Base-by-base conservation (phyloP, 176 grass and related monocot genomes). In the Eragrostis nindensis region DNA sequence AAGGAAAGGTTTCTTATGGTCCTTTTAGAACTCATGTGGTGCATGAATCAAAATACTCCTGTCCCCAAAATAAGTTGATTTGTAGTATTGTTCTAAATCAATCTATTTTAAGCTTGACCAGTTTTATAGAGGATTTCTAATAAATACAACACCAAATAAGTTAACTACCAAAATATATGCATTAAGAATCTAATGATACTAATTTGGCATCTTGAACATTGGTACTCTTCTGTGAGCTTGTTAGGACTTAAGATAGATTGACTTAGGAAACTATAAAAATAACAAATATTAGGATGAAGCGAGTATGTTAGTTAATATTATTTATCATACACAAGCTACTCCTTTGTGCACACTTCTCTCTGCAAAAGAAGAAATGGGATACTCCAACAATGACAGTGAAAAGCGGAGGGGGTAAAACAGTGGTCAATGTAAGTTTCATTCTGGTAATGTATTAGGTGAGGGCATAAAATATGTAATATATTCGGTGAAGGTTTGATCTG, bases 401-500 rank as follows among this genome's bases (percentile, higher is more conserved):
- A 72, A 71, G 25, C 15, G 11, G 8, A 65, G 39, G 41, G 30
- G 11, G 14, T 47, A 39, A 48, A 50, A 76, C 62, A 62, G 42
- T 79, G 19, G 75, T 71, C 60, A 74, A 52, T 68, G 62, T 22
- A 52, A 62, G 32, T 62, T 32, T 22, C 54, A 60, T 88, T 9
- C 42, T 53, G 75, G 62, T 22, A 73, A 65, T 38, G 39, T 70
- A 77, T 61, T 27, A 9, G 27, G 14, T 61, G 49, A 61, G 29
- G 29, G 15, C 12, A 9, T 79, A 41, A 80, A 42, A 81, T 49
- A 55, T 59, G 65, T 71, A 81, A 53, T 79, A 44, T 68, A 60
- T 69, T 84, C 77, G 29, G 65, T 82, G 67, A 24, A 54, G 71
- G 66, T 17, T 50, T 45, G 78, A 86, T 67, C 38, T 80, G 21